A percentile compares a stretch with the other conserved stretches of the same genome.
Conservation (phyloP, 495 filamentous ascomycete species). For the Trichoderma virens region DNA sequence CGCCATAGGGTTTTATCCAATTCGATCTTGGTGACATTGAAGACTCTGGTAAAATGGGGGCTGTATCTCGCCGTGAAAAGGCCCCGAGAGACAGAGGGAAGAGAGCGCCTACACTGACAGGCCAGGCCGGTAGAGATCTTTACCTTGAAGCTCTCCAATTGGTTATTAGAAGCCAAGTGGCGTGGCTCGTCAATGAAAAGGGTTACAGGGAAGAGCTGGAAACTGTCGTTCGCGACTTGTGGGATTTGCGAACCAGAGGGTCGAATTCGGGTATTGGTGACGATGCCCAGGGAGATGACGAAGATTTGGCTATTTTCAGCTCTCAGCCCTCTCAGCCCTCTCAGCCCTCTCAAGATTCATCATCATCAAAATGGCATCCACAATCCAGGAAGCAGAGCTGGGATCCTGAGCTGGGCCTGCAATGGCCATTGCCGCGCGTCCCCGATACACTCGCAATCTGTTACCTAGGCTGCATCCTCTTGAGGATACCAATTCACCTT, state of each 20-base stretch:
- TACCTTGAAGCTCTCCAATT: conserved; percentile 80
- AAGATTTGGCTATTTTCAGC: conserved; percentile 27
- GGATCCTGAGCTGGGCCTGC: conserved; percentile 14
- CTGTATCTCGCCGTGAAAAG: conserved; percentile 29
- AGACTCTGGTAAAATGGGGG: conserved; percentile 59
- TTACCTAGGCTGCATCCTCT: conserved; percentile 37
- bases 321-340: conserved; percentile 29
- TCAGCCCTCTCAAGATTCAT: conserved; percentile 20
- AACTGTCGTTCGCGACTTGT: conserved; percentile 43
- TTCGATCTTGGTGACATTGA: conserved; percentile 66
- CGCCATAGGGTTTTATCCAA: conserved; percentile 37
- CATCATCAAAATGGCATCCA: not conserved
- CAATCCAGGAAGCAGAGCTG: conserved; percentile 1
- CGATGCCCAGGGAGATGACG: conserved; percentile 8
- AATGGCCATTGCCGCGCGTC: conserved; percentile 33
- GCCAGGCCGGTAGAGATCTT: conserved; percentile 60
- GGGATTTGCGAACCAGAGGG: conserved; percentile 37
- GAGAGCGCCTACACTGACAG: conserved; percentile 51
- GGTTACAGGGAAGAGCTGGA: conserved; percentile 38
- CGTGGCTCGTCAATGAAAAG: conserved; percentile 36
- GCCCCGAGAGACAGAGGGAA: conserved; percentile 47
- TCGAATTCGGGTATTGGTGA: conserved; percentile 23
- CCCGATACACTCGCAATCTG: conserved; percentile 37
- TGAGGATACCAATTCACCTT: conserved; percentile 34
- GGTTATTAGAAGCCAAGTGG: conserved; percentile 42